These are phyloP conservation scores for Xanthoconium stramineum DNA, from an alignment of 768 basidiomycete genomes.

Conservation along the genomic window DNA sequence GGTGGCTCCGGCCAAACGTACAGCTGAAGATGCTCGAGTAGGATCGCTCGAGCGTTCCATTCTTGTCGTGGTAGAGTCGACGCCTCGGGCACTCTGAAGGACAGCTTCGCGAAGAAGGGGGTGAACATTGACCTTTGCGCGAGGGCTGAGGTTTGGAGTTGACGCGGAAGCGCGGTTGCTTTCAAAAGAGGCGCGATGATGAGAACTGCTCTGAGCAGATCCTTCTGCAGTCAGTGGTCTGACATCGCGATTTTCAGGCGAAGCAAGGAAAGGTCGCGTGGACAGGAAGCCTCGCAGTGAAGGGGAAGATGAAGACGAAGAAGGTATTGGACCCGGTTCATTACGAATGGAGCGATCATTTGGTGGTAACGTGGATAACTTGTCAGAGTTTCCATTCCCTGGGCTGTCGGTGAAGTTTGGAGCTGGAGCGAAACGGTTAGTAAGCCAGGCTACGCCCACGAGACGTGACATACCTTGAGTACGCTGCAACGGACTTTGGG, in stretches of 20 bases:
- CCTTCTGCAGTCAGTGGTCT: conserved; percentile 34
- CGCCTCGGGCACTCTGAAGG: conserved; percentile 4
- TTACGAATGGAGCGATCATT: conserved; percentile 34
- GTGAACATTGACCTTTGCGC: conserved; percentile 33
- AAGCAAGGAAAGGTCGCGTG: conserved; percentile 19
- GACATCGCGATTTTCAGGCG: conserved; percentile 9
- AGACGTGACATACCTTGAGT: conserved; percentile 11
- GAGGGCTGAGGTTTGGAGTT: conserved; percentile 31
- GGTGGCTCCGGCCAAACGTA: conserved; percentile 3
- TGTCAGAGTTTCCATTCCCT: conserved; percentile 43
- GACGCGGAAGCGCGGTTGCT: conserved; percentile 33
- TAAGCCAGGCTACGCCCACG: not conserved
- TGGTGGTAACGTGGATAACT: conserved; percentile 38
- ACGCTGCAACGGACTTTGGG: not conserved
- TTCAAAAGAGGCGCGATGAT: conserved; percentile 55
- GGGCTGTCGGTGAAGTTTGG: conserved; percentile 17
- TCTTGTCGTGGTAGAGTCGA: conserved; percentile 8
- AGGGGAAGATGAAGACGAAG: conserved; percentile 38
- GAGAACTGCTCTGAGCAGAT: conserved; percentile 44
- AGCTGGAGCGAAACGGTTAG: conserved; percentile 6
- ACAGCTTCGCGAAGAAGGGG: conserved; percentile 20
- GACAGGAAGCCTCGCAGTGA: conserved; percentile 32
- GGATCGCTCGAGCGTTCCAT: conserved; percentile 9
- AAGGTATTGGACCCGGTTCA: conserved; percentile 36
- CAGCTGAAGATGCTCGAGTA: conserved; percentile 5